Percentiles rank a stretch among this genome's conserved stretches.
Evolutionary conservation across 139 green algal species (phyloP).

Genomic region (Micromonas pusilla): DNA sequence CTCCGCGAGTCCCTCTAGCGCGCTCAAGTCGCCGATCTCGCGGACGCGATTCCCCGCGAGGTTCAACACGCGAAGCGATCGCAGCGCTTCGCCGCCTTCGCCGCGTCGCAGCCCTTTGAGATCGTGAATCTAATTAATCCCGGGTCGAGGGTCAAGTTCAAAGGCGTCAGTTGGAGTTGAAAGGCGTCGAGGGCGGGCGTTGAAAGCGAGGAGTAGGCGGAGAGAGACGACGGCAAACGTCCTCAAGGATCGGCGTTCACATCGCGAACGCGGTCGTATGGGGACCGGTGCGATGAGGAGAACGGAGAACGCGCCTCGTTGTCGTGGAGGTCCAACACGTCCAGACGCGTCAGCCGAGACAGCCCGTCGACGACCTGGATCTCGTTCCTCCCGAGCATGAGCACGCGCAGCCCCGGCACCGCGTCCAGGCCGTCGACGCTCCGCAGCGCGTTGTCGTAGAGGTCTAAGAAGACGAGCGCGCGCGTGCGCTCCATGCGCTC

Average conservation of each 20-base stretch:
- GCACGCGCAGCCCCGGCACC: constrained; percentile 28
- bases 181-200: too few species aligned
- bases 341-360: constrained; percentile 24
- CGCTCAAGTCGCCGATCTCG: constrained; percentile 14
- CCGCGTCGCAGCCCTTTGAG: too few species aligned
- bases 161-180: too few species aligned
- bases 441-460: constrained; percentile 37
- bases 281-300: too few species aligned
- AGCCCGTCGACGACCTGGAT: constrained; percentile 28
- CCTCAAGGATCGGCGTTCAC: too few species aligned
- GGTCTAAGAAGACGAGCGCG: constrained; percentile 36
- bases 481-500: constrained; percentile 4
- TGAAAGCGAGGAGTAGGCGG: too few species aligned
- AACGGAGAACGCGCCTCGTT: constrained; percentile 26
- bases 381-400: constrained; percentile 42
- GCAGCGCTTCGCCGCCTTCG: too few species aligned
- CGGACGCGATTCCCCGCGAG: constrained; percentile 30
- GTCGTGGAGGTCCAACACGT: constrained; percentile 41
- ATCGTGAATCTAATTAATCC: too few species aligned
- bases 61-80: constrained; percentile 34
- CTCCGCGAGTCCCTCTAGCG: constrained; percentile 26
- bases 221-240: too few species aligned
- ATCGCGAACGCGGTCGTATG: too few species aligned
- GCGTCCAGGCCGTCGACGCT: constrained; percentile 22
- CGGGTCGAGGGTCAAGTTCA: too few species aligned